Evolutionary conservation across 2,329 filamentous ascomycete species (phyloP).

Genomic region (Monosporascus sp.): DNA sequence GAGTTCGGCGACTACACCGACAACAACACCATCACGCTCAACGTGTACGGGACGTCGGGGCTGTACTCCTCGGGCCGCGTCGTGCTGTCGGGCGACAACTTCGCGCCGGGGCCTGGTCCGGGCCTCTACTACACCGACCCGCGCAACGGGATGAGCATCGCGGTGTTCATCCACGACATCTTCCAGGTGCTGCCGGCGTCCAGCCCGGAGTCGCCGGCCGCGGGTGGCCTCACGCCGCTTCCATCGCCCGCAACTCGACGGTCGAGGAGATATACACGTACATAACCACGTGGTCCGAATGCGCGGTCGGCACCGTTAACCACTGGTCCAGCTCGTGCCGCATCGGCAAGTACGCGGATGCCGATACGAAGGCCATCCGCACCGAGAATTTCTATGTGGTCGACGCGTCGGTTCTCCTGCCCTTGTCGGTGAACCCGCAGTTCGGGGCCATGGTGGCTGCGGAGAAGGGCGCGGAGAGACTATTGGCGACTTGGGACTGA

Average conservation of each 20-base stretch:
- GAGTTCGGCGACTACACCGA: slow-evolving; percentile 35
- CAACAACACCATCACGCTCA: slow-evolving; percentile 46
- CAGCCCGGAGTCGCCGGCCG: slow-evolving; percentile 21
- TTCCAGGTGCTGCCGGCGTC: slow-evolving; percentile 36
- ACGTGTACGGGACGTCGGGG: slow-evolving; percentile 52
- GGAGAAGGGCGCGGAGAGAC: slow-evolving; percentile 45
- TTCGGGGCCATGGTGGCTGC: slow-evolving; percentile 50
- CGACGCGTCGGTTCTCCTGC: slow-evolving; percentile 43
- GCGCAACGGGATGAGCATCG: slow-evolving; percentile 42
- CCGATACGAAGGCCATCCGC: slow-evolving; percentile 39
- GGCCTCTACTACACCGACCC: slow-evolving; percentile 42
- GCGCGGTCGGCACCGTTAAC: slow-evolving; percentile 44
- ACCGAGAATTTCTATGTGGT: slow-evolving; percentile 46
- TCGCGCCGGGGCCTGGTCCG: slow-evolving; percentile 33
- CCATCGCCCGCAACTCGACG: slow-evolving; percentile 39
- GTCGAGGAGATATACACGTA: slow-evolving; percentile 43
- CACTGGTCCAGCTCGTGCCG: slow-evolving; percentile 50
- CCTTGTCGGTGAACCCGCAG: slow-evolving; percentile 48
- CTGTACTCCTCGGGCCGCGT: slow-evolving; percentile 43
- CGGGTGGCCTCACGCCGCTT: slow-evolving; percentile 36
- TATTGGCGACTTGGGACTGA: slow-evolving; percentile 23
- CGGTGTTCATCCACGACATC: slow-evolving; percentile 43
- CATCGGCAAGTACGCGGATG: slow-evolving; percentile 44
- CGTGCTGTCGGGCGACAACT: slow-evolving; percentile 33
- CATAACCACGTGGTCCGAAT: slow-evolving; percentile 41